Base-by-base conservation (phyloP, 768 basidiomycete genomes). In the Boletus sensibilis region DNA sequence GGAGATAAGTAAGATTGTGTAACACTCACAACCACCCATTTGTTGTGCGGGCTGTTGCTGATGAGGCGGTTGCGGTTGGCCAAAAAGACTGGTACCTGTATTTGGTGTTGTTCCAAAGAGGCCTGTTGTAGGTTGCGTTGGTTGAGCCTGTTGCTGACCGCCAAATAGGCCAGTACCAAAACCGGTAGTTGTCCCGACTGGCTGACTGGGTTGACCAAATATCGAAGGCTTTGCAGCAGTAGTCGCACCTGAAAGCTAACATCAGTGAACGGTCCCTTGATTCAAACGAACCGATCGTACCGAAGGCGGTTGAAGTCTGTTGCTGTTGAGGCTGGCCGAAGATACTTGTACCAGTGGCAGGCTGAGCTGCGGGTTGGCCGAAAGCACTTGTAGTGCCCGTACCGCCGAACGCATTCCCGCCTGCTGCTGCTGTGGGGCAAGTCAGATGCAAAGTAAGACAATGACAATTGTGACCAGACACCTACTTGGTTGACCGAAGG, bases 151-250 rank as follows among this genome's bases (percentile, higher is more conserved):
- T 45, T 61, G 69, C 46, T 71, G 73, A 50, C 60, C 64, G 49
- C 62, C 62, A 48, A 60, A 72, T 38, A 71, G 16, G 37, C 68
- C 53, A n/a, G 56, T 38, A 1, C 77, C 75, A 52, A 78, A 79
- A 23, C 70, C 70, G 20, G 72, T 69, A 31, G 72, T 60, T 25
- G 75, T 57, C 11, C 63, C 63, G 4, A 70, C 57, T 34, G 79
- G 75, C 56, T 83, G 79, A 42, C 66, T 61, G 12, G 79, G 61
- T 43, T 75, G 78, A 49, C 83, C 81, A 53, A 85, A 85, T 25
- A 82, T 65, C 16, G 73, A 72, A 6, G 82, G 75, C 55, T 83
- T 82, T 20, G 72, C 56, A 21, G 75, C 64, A 53, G 69, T 68
- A 39, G 67, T 64, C 9, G 59, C 55, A 55, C 75, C 76, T 76